Base-by-base conservation (phyloP, 1,284 basidiomycete genomes). In the Afroboletus lepidellus region DNA sequence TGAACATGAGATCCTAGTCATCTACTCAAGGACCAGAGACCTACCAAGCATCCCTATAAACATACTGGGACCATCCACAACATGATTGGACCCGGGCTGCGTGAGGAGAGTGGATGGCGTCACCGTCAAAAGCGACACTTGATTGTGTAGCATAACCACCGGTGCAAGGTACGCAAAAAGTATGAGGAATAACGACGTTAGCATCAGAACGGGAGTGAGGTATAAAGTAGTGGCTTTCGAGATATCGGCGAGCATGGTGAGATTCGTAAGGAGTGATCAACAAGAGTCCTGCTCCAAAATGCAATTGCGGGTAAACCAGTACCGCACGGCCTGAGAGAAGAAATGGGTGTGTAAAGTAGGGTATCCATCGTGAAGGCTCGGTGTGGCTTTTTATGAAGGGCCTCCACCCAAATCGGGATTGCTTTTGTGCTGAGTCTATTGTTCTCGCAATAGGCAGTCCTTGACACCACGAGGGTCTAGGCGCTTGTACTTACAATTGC, bases 141-240 rank as follows among this genome's bases (percentile, higher is more conserved):
- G 75, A 58, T 76, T 75, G 30, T 81, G 76, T 32, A 90, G 74
- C 62, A 88, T 69, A 34, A 82, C 60, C 7, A 72, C 73, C 0
- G 88, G 88, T 0, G 88, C 77, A 16, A 88, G 69, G 57, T 80
- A 87, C 1, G 83, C 78, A 58, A 91, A 81, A 5, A 87, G 63
- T 9, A 80, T 73, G 41, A 91, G 79, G 39, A 90, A 59, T 44
- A 86, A 71, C 13, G 85, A 78, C 9, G 85, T 81, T 36, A 89
- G 71, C 52, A 81, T 77, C 51, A 90, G 71, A 9, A 88, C 24
- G 24, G 87, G 87, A 3, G 87, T 77, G 50, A 90, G 77, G 62
- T 87, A 89, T 52, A 87, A 73, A 45, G 78, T 84, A 61, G 83
- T 74, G 49, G 79, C 79, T 76, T 84, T 89, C 13, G 86, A 84